These are phyloP conservation scores for Lodderomyces metapsilosis DNA, from an alignment of 1,139 yeast genomes.

Conservation along the genomic window DNA sequence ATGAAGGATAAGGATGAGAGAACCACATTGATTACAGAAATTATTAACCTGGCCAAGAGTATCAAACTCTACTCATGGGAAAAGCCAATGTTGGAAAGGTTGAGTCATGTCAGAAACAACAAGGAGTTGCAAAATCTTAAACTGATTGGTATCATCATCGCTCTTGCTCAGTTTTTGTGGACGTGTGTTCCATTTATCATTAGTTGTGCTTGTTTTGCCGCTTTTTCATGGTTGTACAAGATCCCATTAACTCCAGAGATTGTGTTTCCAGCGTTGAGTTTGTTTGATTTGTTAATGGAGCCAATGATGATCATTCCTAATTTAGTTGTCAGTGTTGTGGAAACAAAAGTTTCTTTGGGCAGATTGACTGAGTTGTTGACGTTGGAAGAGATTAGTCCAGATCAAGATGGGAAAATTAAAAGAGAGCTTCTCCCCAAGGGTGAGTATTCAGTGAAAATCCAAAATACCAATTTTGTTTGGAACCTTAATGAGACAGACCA, in stretches of 20 bases:
- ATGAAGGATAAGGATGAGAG: constrained; percentile 37
- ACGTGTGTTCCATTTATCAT: constrained; percentile 37
- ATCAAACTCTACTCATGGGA: constrained; percentile 44
- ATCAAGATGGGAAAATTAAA: constrained; percentile 69
- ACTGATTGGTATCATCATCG: constrained; percentile 30
- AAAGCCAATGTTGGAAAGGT: constrained; percentile 34
- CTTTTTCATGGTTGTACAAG: constrained; percentile 24
- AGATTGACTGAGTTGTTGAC: constrained; percentile 32
- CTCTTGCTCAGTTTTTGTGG: constrained; percentile 36
- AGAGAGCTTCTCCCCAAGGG: constrained; percentile 26
- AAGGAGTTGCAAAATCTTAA: constrained; percentile 31
- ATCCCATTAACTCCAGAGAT: constrained; percentile 34
- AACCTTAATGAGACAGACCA: constrained; percentile 7
- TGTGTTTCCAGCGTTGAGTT: constrained; percentile 39
- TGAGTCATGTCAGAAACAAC: constrained; percentile 34
- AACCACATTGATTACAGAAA: constrained; percentile 38
- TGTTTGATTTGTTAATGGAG: constrained; percentile 34
- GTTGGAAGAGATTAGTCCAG: constrained; percentile 31
- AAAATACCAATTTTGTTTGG: constrained; percentile 21
- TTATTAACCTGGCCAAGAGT: constrained; percentile 38
- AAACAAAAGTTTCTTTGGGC: constrained; percentile 30
- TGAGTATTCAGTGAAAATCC: constrained; percentile 16
- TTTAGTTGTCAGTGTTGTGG: constrained; percentile 27
- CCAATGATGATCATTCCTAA: constrained; percentile 36
- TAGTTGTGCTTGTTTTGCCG: constrained; percentile 29